Base-by-base conservation (phyloP, 176 grass and related monocot genomes). In the Lolium rigidum region DNA sequence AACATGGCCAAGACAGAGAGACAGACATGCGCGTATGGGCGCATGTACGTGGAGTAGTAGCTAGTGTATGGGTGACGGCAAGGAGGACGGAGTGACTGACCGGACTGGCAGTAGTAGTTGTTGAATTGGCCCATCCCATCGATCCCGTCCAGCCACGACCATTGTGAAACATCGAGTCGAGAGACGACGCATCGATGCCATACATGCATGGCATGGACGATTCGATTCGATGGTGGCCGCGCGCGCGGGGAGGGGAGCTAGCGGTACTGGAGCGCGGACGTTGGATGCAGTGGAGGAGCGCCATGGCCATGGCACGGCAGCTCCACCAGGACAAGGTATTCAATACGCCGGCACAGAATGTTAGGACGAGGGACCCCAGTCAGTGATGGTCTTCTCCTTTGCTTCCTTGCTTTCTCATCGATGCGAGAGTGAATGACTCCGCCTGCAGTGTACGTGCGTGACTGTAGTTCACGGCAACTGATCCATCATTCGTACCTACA, bases 201-300 rank as follows among this genome's bases (percentile, higher is more conserved):
- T 10, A 3, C 51, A 16, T 54, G 51, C 15, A 16, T 26, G 56
- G 56, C 18, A 2, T 58, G 54, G 54, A 35, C 3, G 31, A 35
- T 35, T 35, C n/a, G n/a, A n/a, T n/a, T n/a, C 31, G 31, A 56
- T 24, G 25, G 63, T 66, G 71, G 71, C n/a, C 70, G 70, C 21
- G 70, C 70, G 70, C 71, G 71, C 7, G 0, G 70, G 44, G 69
- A 25, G 70, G 44, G 21, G 70, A n/a, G 5, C 17, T 37, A 70
- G 70, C 46, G 73, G 18, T 66, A 87, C 84, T 90, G 89, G 14
- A 67, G 41, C 0, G 58, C 76, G 68, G 85, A 87, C 89, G 81
- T 91, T 84, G 76, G 49, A 73, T 76, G 89, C 89, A 91, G 89
- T 90, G 51, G 60, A n/a, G n/a, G n/a, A 18, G 52, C 62, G 41